Evolutionary conservation across 306 rosid genomes (phyloP).

Genomic region (Castanopsis chinensis): DNA sequence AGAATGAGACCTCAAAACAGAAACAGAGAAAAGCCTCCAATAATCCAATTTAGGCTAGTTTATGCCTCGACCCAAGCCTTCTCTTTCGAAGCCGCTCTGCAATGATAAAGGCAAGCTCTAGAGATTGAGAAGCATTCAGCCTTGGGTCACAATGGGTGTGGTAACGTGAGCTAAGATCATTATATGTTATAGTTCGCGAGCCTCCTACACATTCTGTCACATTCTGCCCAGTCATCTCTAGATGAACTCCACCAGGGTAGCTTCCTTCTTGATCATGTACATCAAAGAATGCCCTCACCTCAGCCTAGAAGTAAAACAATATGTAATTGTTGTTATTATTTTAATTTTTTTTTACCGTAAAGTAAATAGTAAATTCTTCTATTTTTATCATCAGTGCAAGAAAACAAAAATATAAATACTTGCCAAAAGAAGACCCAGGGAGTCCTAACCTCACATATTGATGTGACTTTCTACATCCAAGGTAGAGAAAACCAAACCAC

Average conservation of each 20-base stretch:
- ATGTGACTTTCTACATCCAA: neutral
- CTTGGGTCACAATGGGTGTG: conserved; percentile 42
- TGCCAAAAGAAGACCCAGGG: neutral
- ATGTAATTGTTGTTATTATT: neutral
- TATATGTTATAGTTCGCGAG: conserved; percentile 35
- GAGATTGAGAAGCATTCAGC: conserved; percentile 42
- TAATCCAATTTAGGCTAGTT: neutral
- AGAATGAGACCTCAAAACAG: neutral
- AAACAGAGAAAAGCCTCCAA: neutral
- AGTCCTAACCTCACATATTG: neutral
- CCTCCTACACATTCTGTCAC: conserved; percentile 46
- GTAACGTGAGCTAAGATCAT: conserved; percentile 37
- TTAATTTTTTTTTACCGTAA: neutral
- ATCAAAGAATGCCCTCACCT: conserved; percentile 41
- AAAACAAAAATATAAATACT: neutral
- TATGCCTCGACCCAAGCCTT: conserved; percentile 14
- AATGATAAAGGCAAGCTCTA: conserved; percentile 39
- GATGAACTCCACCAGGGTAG: conserved; percentile 40
- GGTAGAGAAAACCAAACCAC: neutral
- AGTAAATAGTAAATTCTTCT: no score
- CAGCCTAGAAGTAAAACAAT: conserved; percentile 11
- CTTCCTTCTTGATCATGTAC: conserved; percentile 50
- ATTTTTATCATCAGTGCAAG: neutral
- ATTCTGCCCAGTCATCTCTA: conserved; percentile 45
- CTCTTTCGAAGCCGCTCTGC: conserved; percentile 37